Conservation (phyloP, 176 grass and related monocot genomes). For the Sorghum bicolor region Sorghum_bicolor_NCBIv3 NC_012876.2:60976501-60977000, state of each 20-base stretch:
- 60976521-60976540: conserved; percentile 78
- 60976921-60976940: conserved; percentile 64
- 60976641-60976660: conserved; percentile 66
- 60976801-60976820: conserved; percentile 6
- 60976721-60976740: background rate
- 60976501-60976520: conserved; percentile 85
- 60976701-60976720: conserved; percentile 52
- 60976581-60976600: background rate
- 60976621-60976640: background rate
- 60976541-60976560: background rate
- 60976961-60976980: background rate
- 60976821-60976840: conserved; percentile 52
- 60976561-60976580: background rate
- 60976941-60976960: conserved; percentile 68
- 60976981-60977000: background rate
- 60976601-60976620: background rate
- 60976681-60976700: conserved; percentile 36
- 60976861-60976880: conserved; percentile 45
- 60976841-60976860: conserved; percentile 83
- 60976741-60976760: conserved; percentile 41
- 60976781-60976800: conserved; percentile 16
- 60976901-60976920: conserved; percentile 77
- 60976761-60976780: conserved; percentile 56
- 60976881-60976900: conserved; percentile 68
- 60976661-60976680: conserved; percentile 43